Evolutionary conservation across 805 yeast genomes (phyloP), one percentile per base, ranked within the genome.

Genomic region (Wickerhamomyces mucosus): DNA sequence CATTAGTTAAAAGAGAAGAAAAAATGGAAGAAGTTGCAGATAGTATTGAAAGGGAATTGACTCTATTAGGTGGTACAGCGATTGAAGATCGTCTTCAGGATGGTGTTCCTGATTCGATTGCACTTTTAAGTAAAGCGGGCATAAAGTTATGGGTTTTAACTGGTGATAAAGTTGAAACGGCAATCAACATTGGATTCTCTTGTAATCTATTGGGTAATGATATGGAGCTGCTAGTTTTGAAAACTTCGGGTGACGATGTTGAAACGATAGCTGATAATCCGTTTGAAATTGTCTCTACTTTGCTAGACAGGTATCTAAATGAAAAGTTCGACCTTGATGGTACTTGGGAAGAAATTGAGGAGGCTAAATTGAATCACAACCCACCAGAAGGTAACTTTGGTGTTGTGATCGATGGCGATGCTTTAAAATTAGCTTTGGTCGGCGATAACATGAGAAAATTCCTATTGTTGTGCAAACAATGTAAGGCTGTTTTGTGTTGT

Each of bases 151-250:
- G 94, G 94, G 92, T 82, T 28, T 61, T 82, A 29, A 82, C 94
- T 3, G 94, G 94, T 58, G 94, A 82, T 54, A 81, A 79, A 54
- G 83, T 82, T n/a, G 94, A 82, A 55, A 82, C 94, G 20, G 94
- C 92, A 10, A 81, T 82, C 44, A 82, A 82, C 47, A 82, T 82
- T 61, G 94, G 92, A 4, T 82, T 82, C 50, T 78, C 88, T 3
- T 82, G 94, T 67, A 82, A 82, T 46, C 59, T 82, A 34, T 61
- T 82, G 34, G 78, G 77, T 33, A 78, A 69, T 41, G 82, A 78
- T 28, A 81, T 82, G 94, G 78, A 82, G 43, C 57, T 82, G 17
- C 53, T 82, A 31, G 74, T 82, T 9, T 56, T 81, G 31, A 73
- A 75, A 44, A 72, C 78, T 1, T 59, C 67, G 15, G 78, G 77